These are phyloP conservation scores for Penicillium atrosanguineum DNA, from an alignment of 495 filamentous ascomycete genomes.

Conservation along the genomic window DNA sequence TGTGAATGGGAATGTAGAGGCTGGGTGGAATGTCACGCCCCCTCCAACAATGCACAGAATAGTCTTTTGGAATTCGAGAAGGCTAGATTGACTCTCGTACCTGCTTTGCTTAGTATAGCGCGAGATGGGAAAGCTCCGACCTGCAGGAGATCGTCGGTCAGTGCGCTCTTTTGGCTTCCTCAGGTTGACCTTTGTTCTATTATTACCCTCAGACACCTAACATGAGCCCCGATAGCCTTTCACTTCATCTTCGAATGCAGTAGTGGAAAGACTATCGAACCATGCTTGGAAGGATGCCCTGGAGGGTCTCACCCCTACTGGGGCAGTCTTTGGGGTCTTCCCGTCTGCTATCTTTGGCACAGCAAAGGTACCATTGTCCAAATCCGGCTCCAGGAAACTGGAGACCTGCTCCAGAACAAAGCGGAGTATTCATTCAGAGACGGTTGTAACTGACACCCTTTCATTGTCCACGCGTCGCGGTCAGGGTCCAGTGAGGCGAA, in stretches of 20 bases:
- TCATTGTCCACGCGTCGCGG: neutral
- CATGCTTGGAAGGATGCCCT: slow-evolving; percentile 2
- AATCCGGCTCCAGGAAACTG: slow-evolving; percentile 1
- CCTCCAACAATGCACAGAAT: slow-evolving; percentile 32
- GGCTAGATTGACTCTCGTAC: slow-evolving; percentile 4
- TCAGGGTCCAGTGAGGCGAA: neutral
- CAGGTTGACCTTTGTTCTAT: slow-evolving; percentile 17
- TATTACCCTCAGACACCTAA: slow-evolving; percentile 15
- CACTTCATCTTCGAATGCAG: slow-evolving; percentile 16
- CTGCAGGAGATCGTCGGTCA: slow-evolving; percentile 18
- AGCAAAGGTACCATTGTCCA: slow-evolving; percentile 6
- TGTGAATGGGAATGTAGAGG: slow-evolving; percentile 28
- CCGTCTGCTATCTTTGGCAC: neutral
- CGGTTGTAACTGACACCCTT: neutral
- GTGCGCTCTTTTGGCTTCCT: slow-evolving; percentile 6
- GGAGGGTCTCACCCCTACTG: neutral
- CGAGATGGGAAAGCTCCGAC: slow-evolving; percentile 5
- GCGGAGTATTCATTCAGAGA: neutral
- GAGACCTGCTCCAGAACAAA: neutral
- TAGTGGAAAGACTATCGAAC: neutral
- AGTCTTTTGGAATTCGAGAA: slow-evolving; percentile 25
- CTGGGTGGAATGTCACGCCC: slow-evolving; percentile 38
- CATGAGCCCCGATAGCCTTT: slow-evolving; percentile 1
- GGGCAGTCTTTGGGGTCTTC: neutral
- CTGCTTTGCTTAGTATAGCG: slow-evolving; percentile 3